Percentiles rank a stretch among this genome's conserved stretches.
Evolutionary conservation across 768 basidiomycete species (phyloP).

Genomic region (Kwoniella mangroviensis): DNA sequence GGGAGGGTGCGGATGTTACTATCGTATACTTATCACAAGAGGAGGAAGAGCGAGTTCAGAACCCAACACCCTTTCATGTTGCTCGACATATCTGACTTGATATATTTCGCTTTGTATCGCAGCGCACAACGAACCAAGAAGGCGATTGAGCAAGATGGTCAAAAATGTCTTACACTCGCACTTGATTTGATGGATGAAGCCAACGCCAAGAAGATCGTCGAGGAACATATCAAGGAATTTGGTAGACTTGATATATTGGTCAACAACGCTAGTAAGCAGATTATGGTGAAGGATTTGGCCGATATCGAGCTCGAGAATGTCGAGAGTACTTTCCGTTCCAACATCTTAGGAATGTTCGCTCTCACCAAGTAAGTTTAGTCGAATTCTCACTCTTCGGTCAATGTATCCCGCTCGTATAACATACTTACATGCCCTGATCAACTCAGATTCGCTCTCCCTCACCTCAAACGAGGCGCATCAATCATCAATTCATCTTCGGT

Average conservation of each 20-base stretch:
- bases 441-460: conserved; percentile 63
- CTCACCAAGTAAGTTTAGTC: conserved; percentile 60
- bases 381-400: not conserved
- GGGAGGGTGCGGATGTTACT: conserved; percentile 61
- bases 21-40: conserved; percentile 66
- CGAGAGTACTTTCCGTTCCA: conserved; percentile 65
- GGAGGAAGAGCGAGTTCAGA: conserved; percentile 61
- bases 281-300: conserved; percentile 61
- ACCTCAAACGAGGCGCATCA: conserved; percentile 65
- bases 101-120: not conserved
- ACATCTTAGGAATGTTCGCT: conserved; percentile 68
- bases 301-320: conserved; percentile 65
- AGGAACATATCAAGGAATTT: conserved; percentile 61
- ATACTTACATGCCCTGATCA: not conserved
- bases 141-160: conserved; percentile 61
- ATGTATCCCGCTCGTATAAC: not conserved
- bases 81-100: not conserved
- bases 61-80: not conserved
- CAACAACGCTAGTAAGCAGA: conserved; percentile 62
- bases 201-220: conserved; percentile 62
- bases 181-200: conserved; percentile 61
- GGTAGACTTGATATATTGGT: conserved; percentile 65
- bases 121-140: conserved; percentile 63
- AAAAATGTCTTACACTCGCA: conserved; percentile 53
- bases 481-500: conserved; percentile 71